These are phyloP conservation scores for Exophiala spinifera DNA, from an alignment of 2,329 filamentous ascomycete species.

Conservation along the genomic window DNA sequence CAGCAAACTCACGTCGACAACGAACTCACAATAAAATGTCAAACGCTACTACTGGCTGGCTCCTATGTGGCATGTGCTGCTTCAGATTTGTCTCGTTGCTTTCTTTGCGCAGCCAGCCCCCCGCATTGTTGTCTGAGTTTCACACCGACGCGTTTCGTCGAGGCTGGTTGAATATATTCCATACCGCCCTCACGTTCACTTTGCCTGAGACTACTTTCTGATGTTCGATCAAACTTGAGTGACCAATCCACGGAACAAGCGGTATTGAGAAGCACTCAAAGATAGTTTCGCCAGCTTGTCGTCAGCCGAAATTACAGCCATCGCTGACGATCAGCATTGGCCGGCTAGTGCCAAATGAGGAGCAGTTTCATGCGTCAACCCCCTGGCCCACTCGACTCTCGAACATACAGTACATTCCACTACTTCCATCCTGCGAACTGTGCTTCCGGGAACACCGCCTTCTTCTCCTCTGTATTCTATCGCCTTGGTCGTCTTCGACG, in stretches of 20 bases:
- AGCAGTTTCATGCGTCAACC: constrained; percentile 15
- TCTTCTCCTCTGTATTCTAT: constrained; percentile 1
- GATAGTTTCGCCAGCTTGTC: background rate
- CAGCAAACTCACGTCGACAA: background rate
- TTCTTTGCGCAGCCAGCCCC: background rate
- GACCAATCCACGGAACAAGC: background rate
- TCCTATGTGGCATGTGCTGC: background rate
- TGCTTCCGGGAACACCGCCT: constrained; percentile 7
- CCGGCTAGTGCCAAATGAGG: constrained; percentile 16
- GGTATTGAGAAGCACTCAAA: background rate
- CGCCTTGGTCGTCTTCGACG: constrained; percentile 15
- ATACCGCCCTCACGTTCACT: too few relatives aligned
- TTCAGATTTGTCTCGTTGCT: background rate
- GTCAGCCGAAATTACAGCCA: constrained; percentile 21
- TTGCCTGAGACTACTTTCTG: too few relatives aligned
- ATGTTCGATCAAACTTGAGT: too few relatives aligned
- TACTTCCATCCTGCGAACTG: constrained; percentile 4
- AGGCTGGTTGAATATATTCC: too few relatives aligned
- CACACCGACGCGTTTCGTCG: background rate
- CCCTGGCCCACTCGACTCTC: constrained; percentile 17
- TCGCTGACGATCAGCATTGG: constrained; percentile 17
- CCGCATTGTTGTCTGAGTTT: background rate
- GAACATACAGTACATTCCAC: constrained; percentile 1
- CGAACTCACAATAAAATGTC: background rate
- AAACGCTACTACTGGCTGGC: background rate